A percentile compares a stretch with the other conserved stretches of the same genome.
phyloP scores from a whole-genome alignment of 2,329 filamentous ascomycete species.

The Ceratocystis eucalypticola region DNA sequence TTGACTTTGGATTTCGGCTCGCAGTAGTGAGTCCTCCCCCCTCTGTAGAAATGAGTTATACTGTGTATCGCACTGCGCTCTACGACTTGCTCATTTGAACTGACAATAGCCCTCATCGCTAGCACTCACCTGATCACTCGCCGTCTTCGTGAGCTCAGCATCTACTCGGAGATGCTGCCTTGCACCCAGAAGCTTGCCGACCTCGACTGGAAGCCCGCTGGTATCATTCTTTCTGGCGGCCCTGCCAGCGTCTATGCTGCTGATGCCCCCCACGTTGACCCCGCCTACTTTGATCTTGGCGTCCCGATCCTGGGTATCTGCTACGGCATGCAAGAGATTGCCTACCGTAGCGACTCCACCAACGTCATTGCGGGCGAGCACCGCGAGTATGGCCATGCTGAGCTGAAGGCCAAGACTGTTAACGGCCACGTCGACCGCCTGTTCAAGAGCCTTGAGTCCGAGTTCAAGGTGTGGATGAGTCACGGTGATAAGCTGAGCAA shows the following conservation, averaged over 20 bases:
- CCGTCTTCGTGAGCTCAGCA: slow-evolving; percentile 61
- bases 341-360: slow-evolving; percentile 47
- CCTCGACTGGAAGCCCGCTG: slow-evolving; percentile 65
- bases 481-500: slow-evolving; percentile 74
- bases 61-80: not conserved
- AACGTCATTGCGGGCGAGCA: slow-evolving; percentile 37
- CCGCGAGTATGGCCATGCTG: slow-evolving; percentile 56
- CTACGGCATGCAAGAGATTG: slow-evolving; percentile 50
- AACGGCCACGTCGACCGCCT: slow-evolving; percentile 58
- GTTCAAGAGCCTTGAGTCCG: slow-evolving; percentile 59
- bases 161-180: slow-evolving; percentile 79
- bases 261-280: slow-evolving; percentile 62
- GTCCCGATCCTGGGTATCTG: slow-evolving; percentile 44
- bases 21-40: slow-evolving; percentile 14
- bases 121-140: slow-evolving; percentile 63
- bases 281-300: slow-evolving; percentile 61
- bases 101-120: slow-evolving; percentile 29
- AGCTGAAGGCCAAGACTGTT: slow-evolving; percentile 47
- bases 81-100: not conserved
- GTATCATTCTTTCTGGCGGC: slow-evolving; percentile 49
- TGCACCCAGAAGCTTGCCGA: slow-evolving; percentile 73
- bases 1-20: slow-evolving; percentile 57
- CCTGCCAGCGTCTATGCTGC: slow-evolving; percentile 68
- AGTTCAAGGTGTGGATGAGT: slow-evolving; percentile 56
- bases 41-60: not conserved